Evolutionary conservation across 164 flowering plant genomes (phyloP).

Genomic region (Malania oleifera): DNA sequence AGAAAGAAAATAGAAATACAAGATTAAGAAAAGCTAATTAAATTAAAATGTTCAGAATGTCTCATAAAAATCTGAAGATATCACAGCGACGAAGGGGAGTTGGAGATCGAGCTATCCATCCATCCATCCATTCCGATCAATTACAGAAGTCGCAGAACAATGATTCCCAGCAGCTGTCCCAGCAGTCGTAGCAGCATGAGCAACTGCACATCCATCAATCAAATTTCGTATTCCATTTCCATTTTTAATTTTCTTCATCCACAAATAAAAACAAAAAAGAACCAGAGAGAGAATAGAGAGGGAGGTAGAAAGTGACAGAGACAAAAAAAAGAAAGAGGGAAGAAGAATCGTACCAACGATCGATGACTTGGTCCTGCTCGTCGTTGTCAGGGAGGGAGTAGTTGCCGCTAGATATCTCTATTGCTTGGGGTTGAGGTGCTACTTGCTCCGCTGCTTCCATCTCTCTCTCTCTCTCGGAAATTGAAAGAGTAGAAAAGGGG

Average conservation of each 20-base stretch:
- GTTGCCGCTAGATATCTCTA: conserved; percentile 18
- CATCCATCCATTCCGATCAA: no score
- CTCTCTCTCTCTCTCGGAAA: conserved; percentile 16
- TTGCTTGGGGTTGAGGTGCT: conserved; percentile 44
- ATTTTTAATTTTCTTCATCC: no score
- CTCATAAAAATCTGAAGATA: no score
- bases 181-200: conserved; percentile 48
- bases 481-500: not conserved
- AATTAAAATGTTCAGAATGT: no score
- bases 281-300: not conserved
- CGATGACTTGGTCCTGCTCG: conserved; percentile 33
- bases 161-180: conserved; percentile 37
- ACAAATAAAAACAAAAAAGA: conserved; percentile 6
- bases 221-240: no score
- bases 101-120: no score
- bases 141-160: conserved; percentile 34
- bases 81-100: no score
- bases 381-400: conserved; percentile 21
- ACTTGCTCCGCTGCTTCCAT: no score
- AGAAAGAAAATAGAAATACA: no score
- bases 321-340: not conserved
- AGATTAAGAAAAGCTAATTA: no score
- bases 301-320: not conserved
- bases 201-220: conserved; percentile 34
- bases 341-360: conserved; percentile 37